Evolutionary conservation across 2,329 filamentous ascomycete species (phyloP), one percentile per base, ranked within the genome.

Genomic region (Aciculosporium take): DNA sequence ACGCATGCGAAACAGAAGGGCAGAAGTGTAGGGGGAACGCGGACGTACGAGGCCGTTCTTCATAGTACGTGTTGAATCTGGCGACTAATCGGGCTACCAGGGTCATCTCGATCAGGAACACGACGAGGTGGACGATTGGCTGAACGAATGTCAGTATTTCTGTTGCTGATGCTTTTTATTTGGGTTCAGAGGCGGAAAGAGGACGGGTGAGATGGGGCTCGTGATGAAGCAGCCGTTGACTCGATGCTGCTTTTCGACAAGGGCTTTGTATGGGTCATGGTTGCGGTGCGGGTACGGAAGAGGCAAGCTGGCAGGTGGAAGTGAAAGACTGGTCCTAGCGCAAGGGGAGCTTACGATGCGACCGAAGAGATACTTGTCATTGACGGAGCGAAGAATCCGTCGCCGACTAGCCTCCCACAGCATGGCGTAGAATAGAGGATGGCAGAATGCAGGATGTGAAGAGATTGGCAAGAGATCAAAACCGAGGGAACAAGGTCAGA

Each of bases 11-110:
- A 28, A 24, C 4, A n/a, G 10, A 18, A 21, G 3, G 9, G 15
- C n/a, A 25, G 18, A 29, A 18, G n/a, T 23, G 18, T 17, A n/a
- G 17, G 21, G 20, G 36, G 28, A 7, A 17, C 8, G 5, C 9
- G 29, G n/a, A 58, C 72, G 50, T 71, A 88, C 84, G 69, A 56
- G 89, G 91, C 56, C 84, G 83, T 57, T 87, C 80, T 51, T 85
- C 81, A 74, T 96, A 98, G 67, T 93, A 94, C 51, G 78, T 74
- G 65, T 94, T 95, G 71, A 94, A 98, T 58, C 86, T 84, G 53
- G 84, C 75, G 35, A 81, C 79, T 42, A 98, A 68, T 49, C 91
- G 74, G 50, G 81, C 84, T 47, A 89, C 75, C 60, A 94, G 79
- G 44, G 78, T 79, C 78, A 96, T 84, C 65, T 98, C 83, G 63